Evolutionary conservation across 129 eudicot species (phyloP), one percentile per base, ranked within the genome.

Genomic region (Ambrosia artemisiifolia): DNA sequence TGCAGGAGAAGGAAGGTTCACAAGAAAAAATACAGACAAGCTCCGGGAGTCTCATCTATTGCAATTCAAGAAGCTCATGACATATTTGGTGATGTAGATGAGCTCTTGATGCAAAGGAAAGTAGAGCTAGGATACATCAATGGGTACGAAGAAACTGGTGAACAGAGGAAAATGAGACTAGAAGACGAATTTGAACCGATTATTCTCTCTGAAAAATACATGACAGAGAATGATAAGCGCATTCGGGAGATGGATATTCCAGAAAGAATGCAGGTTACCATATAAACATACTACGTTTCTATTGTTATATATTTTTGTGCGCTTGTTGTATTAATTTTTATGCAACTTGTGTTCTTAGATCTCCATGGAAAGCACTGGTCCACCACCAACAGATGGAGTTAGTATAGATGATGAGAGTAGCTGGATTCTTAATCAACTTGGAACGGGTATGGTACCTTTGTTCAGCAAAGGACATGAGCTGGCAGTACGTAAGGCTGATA

Each of bases 221-320:
- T 90, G 94, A 95, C 99, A 1, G 88, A 81, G 70, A 81, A 84
- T 73, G 99, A 95, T 82, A 91, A 81, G 19, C 74, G 3, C 24
- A 83, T 95, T 42, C 86, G 97, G 65, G 89, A 84, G 72, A 86
- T 73, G 36, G 99, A 95, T 80, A 69, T 86, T 36, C 99, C 99
- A 2, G 99, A 95, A 76, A 84, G 99, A 78, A 82, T 88, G 89
- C 99, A 95, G 99, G 99, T 95, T 40, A 63, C 36, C 6, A 70
- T 77, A 7, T 36, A 14, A 49, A 63, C 66, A 61, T 18, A 3
- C 35, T 65, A 3, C 57, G n/a, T 32, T 11, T 50, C 11, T 40
- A 6, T 32, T 7, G 38, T 6, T 32, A 19, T 24, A 0, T 24
- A 24, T 24, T 36, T 40, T 40, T 40, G 9, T 40, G 9, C 44